phyloP scores from a whole-genome alignment of 148 eudicot genomes.

The Heliamphora exappendiculata region DNA sequence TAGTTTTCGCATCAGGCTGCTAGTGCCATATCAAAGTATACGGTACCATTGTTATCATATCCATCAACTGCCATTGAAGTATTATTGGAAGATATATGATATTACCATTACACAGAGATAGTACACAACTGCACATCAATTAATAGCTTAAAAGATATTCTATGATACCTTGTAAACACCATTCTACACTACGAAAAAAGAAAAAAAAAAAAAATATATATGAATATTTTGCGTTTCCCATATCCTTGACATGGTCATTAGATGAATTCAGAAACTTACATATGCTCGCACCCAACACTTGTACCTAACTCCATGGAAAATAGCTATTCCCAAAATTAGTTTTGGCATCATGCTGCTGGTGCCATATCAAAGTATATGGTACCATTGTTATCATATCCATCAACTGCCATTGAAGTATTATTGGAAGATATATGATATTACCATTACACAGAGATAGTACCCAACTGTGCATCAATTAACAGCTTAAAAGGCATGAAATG shows the following conservation, averaged over 20 bases:
- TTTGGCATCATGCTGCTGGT: background rate
- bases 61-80: background rate
- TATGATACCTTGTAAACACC: too few species aligned
- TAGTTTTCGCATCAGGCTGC: background rate
- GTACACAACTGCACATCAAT: background rate
- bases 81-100: background rate
- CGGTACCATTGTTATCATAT: background rate
- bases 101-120: background rate
- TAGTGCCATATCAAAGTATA: background rate
- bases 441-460: background rate
- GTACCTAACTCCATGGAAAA: too few species aligned
- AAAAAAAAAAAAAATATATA: too few species aligned
- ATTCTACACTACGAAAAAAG: too few species aligned
- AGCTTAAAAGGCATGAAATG: background rate
- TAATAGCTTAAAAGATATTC: background rate
- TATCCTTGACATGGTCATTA: too few species aligned
- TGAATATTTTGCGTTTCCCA: too few species aligned
- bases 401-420: slow-evolving; percentile 1
- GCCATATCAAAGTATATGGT: background rate
- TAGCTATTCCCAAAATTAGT: too few species aligned
- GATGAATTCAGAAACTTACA: too few species aligned
- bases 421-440: background rate
- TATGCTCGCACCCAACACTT: too few species aligned
- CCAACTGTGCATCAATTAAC: background rate
- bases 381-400: background rate